These are phyloP conservation scores for Trichophyton benhamiae DNA, from an alignment of 2,329 filamentous ascomycete genomes.

Conservation along the genomic window DNA sequence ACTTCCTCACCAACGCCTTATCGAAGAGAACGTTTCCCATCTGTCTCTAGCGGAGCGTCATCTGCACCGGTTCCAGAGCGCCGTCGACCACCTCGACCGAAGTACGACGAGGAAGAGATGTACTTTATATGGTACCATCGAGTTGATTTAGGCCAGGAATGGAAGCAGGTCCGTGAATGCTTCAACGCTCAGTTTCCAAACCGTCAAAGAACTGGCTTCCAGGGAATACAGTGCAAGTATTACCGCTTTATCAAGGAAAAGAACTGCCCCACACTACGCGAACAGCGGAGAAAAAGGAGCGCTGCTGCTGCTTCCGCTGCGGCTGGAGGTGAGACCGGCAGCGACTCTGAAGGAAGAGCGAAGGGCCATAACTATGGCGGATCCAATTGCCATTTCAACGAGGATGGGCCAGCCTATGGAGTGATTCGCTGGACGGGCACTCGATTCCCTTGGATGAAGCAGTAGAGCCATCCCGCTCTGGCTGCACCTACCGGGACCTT, in stretches of 20 bases:
- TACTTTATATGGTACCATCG: constrained; percentile 41
- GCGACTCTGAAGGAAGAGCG: constrained; percentile 7
- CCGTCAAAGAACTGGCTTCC: constrained; percentile 30
- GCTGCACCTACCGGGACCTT: not conserved
- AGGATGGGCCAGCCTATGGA: constrained; percentile 27
- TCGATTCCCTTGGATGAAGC: constrained; percentile 35
- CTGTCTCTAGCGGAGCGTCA: constrained; percentile 31
- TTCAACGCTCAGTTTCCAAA: constrained; percentile 34
- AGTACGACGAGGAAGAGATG: constrained; percentile 37
- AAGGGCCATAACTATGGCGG: constrained; percentile 1
- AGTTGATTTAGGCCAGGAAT: constrained; percentile 35
- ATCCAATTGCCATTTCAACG: not conserved
- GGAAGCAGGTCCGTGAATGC: constrained; percentile 34
- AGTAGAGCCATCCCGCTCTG: constrained; percentile 8
- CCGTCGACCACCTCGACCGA: constrained; percentile 33
- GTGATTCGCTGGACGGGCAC: constrained; percentile 29
- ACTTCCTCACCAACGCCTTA: constrained; percentile 28
- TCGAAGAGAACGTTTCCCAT: constrained; percentile 29
- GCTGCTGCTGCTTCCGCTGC: not conserved
- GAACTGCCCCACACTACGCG: constrained; percentile 33
- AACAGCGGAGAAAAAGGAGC: constrained; percentile 22
- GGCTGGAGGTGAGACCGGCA: constrained; percentile 6
- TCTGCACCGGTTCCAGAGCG: constrained; percentile 21
- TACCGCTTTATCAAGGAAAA: constrained; percentile 38
- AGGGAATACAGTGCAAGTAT: constrained; percentile 40